phyloP scores from a whole-genome alignment of 257 asterid species.

The Scutellaria barbata region DNA sequence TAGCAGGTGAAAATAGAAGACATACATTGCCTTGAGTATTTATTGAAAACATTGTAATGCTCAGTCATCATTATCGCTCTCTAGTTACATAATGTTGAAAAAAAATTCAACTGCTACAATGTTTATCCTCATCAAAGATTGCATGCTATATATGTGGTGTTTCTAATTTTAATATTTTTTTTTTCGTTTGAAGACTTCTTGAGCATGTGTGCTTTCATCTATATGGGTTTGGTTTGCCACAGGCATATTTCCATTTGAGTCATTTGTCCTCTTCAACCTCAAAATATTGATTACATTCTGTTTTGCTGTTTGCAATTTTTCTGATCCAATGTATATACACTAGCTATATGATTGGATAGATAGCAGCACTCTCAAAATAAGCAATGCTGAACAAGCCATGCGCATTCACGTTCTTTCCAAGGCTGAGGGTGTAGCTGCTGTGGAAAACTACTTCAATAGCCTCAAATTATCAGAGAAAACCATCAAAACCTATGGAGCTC shows the following conservation, averaged over 20 bases:
- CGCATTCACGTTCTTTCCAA: conserved; percentile 64
- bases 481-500: conserved; percentile 70
- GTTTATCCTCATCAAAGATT: neutral
- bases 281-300: conserved; percentile 27
- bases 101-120: neutral
- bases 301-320: conserved; percentile 4
- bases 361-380: conserved; percentile 43
- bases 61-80: neutral
- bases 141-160: neutral
- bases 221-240: neutral
- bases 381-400: conserved; percentile 56
- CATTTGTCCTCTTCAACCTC: neutral
- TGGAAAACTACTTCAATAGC: conserved; percentile 65
- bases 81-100: no score
- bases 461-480: conserved; percentile 63
- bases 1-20: neutral
- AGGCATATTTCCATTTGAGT: no score
- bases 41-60: neutral
- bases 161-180: neutral
- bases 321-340: conserved; percentile 20
- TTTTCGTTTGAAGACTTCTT: neutral
- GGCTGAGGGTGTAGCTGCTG: conserved; percentile 56
- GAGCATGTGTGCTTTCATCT: neutral
- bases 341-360: conserved; percentile 79
- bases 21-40: neutral